Evolutionary conservation across 805 yeast species (phyloP), one percentile per base, ranked within the genome.

Genomic region (Pichia nanzhaoensis): DNA sequence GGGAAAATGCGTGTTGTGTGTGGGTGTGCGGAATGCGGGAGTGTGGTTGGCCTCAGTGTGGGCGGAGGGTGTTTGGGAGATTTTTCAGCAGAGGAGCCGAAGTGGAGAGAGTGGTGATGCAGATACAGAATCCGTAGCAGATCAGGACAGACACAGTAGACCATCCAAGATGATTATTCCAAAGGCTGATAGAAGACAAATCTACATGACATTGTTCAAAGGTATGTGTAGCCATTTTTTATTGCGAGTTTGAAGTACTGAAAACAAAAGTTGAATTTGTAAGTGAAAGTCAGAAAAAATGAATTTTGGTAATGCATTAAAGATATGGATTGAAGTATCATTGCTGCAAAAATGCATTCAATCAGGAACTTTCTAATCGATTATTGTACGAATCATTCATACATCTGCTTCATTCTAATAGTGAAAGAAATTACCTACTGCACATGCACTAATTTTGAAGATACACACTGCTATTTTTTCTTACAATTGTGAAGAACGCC

Each of bases 181-280:
- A 78, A 93, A 87, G 80, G 95, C 88, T 77, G 99, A 93, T 75
- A 90, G 99, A 84, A 88, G 87, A 80, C 87, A 87, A 90, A 93
- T 93, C 75, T 96, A 89, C 95, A 86, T 82, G 75, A 84, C 90
- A 86, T 93, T 93, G 77, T 93, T 90, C 87, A 90, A 89, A 77
- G 95, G 95, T 85, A 82, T 73, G 93, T 24, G 9, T 24, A 24
- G 28, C 10, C 10, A 24, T 10, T 24, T 24, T 24, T 24, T 24
- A 24, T 83, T 39, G 24, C 16, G 8, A 33, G 18, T 38, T 13
- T 13, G 33, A 30, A 30, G 12, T 30, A 30, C 12, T 30, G n/a
- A 14, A 30, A 13, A 30, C 5, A 6, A 30, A 13, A 13, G 6
- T 8, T 10, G 16, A 14, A 30, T 9, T 30, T 30, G 14, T 13